phyloP scores from a whole-genome alignment of 176 grass and related monocot species.

The Aegilops longissima region DNA sequence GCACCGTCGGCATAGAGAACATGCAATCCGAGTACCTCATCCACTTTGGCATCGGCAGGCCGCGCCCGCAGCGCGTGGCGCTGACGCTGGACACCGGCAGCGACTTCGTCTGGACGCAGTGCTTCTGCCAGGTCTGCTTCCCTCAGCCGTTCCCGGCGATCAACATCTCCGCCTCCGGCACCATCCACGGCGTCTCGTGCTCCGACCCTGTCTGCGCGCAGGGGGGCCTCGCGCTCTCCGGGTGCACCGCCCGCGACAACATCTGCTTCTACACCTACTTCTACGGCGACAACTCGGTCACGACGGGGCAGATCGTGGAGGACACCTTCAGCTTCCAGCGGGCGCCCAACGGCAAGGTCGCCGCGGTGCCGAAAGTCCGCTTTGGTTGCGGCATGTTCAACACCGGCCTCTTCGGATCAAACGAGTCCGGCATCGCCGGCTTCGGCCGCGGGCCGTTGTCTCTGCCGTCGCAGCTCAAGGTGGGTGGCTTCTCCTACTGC shows the following conservation, averaged over 20 bases:
- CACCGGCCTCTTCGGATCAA: background rate
- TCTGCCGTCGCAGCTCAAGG: constrained; percentile 58
- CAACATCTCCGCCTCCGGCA: constrained; percentile 29
- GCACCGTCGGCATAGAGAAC: constrained; percentile 24
- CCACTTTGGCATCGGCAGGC: constrained; percentile 50
- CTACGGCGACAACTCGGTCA: constrained; percentile 42
- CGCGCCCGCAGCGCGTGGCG: background rate
- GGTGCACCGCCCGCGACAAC: background rate
- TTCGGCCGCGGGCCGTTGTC: constrained; percentile 63
- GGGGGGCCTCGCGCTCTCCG: background rate
- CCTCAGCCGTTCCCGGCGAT: constrained; percentile 22
- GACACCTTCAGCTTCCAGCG: constrained; percentile 51
- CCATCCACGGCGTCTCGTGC: constrained; percentile 21
- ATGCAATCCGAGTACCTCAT: constrained; percentile 48
- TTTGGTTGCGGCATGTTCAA: constrained; percentile 57
- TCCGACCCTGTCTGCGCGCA: constrained; percentile 35
- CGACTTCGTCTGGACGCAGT: constrained; percentile 76
- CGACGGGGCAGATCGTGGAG: constrained; percentile 27
- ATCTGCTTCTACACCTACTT: constrained; percentile 37
- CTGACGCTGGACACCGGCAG: constrained; percentile 49
- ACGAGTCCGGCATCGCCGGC: constrained; percentile 58
- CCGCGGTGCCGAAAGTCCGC: constrained; percentile 1
- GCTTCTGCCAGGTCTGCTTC: constrained; percentile 47
- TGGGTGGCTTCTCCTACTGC: constrained; percentile 59
- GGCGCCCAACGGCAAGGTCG: background rate